A percentile compares a stretch with the other conserved stretches of the same genome.
These are phyloP conservation scores for Sclerotinia glacialis DNA, from an alignment of 2,329 filamentous ascomycete genomes.

Conservation along the genomic window DNA sequence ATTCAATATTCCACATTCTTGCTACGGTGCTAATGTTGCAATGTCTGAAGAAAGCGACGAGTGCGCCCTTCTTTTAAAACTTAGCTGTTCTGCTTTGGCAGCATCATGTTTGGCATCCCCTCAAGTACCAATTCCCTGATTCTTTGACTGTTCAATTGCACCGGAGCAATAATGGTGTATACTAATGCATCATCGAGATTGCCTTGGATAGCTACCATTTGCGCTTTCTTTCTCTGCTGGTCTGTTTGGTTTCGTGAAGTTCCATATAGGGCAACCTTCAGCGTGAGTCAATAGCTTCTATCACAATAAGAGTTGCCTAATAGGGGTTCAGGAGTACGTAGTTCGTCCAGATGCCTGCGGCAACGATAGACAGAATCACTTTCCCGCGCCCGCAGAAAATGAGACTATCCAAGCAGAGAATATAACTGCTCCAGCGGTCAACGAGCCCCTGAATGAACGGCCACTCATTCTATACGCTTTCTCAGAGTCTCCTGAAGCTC, in stretches of 20 bases:
- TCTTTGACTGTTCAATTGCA: neutral
- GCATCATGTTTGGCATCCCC: neutral
- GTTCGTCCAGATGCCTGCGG: neutral
- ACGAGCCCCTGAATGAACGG: slow-evolving; percentile 17
- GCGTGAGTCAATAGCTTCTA: neutral
- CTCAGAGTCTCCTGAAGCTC: slow-evolving; percentile 32
- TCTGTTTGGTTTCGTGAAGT: neutral
- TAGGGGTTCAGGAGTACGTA: neutral
- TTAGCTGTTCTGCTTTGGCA: neutral
- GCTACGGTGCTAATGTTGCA: neutral
- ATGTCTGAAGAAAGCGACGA: neutral
- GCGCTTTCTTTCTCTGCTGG: neutral
- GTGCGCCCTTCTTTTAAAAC: neutral
- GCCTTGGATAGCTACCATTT: slow-evolving; percentile 4
- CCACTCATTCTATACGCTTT: slow-evolving; percentile 37
- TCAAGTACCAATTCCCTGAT: neutral
- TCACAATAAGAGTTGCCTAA: neutral
- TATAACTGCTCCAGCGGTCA: neutral
- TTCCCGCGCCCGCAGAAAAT: neutral
- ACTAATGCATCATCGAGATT: slow-evolving; percentile 1
- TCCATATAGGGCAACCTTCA: neutral
- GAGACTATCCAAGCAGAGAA: neutral
- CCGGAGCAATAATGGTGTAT: neutral
- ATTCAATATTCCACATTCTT: neutral
- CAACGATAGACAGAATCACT: neutral